Conservation (phyloP, 345 rosid species). For the Draba incana region DNA sequence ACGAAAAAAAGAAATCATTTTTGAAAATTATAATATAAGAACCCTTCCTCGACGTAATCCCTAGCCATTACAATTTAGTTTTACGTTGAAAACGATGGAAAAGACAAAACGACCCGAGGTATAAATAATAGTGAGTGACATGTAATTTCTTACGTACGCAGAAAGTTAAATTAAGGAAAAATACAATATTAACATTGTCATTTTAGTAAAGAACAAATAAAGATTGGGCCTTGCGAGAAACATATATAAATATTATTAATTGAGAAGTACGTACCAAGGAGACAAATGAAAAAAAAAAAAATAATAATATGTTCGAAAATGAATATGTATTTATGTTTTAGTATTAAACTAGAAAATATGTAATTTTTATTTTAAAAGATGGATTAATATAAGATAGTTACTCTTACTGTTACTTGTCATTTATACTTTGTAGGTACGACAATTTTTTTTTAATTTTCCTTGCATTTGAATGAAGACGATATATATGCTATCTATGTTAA, state of each 20-base stretch:
- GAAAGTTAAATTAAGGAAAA: constrained; percentile 24
- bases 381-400: too few relatives aligned
- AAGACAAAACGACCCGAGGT: constrained; percentile 34
- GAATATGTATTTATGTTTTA: too few relatives aligned
- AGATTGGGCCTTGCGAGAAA: constrained; percentile 26
- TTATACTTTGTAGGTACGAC: too few relatives aligned
- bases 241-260: not conserved
- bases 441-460: too few relatives aligned
- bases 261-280: not conserved
- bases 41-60: constrained; percentile 41
- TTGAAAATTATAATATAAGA: not conserved
- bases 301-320: too few relatives aligned
- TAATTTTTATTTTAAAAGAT: too few relatives aligned
- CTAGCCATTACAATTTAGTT: constrained; percentile 29
- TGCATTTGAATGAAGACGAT: too few relatives aligned
- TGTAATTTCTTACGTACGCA: constrained; percentile 34
- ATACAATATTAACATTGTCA: constrained; percentile 25
- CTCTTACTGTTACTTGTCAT: too few relatives aligned
- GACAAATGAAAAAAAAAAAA: too few relatives aligned
- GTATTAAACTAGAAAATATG: too few relatives aligned
- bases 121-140: constrained; percentile 21
- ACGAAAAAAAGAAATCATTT: too few relatives aligned
- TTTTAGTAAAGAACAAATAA: constrained; percentile 8
- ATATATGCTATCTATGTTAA: too few relatives aligned
- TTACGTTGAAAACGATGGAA: constrained; percentile 29